phyloP scores from a whole-genome alignment of 2,329 filamentous ascomycete species.

The Ilyonectria robusta region DNA sequence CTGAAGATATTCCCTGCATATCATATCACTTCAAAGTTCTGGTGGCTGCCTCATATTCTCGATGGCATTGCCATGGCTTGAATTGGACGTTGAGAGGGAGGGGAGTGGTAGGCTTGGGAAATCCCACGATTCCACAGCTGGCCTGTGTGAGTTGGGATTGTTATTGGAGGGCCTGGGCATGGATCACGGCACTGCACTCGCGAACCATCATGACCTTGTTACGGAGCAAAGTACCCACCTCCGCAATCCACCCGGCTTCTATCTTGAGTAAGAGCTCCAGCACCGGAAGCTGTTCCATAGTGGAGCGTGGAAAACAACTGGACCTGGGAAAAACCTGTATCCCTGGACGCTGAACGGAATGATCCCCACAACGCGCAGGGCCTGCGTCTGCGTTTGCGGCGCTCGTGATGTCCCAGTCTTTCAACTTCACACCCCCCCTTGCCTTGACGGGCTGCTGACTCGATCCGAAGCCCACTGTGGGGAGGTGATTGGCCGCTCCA shows the following conservation, averaged over 20 bases:
- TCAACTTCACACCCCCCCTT: conserved; percentile 35
- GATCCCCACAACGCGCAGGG: conserved; percentile 40
- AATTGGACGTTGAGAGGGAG: conserved; percentile 17
- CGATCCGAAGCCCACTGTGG: conserved; percentile 33
- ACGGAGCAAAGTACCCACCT: conserved; percentile 37
- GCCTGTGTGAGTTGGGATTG: conserved; percentile 31
- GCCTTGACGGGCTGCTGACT: conserved; percentile 36
- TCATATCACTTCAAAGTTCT: conserved; percentile 27
- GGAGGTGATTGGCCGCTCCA: conserved; percentile 47
- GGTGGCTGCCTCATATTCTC: conserved; percentile 18
- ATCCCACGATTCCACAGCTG: conserved; percentile 33
- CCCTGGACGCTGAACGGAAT: conserved; percentile 21
- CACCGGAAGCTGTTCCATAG: conserved; percentile 7
- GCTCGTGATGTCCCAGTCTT: conserved; percentile 44
- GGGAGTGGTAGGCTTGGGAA: conserved; percentile 30
- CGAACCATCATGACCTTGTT: conserved; percentile 39
- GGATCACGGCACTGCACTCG: conserved; percentile 34
- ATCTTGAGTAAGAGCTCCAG: conserved; percentile 21
- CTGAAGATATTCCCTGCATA: conserved; percentile 4
- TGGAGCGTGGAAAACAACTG: conserved; percentile 20
- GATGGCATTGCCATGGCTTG: conserved; percentile 1
- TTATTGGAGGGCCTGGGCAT: conserved; percentile 33
- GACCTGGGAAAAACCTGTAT: conserved; percentile 28
- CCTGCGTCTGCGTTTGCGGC: conserved; percentile 41
- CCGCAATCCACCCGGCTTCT: conserved; percentile 28